phyloP scores from a whole-genome alignment of 176 grass and related monocot species.

The Rhynchospora tenuis region DNA sequence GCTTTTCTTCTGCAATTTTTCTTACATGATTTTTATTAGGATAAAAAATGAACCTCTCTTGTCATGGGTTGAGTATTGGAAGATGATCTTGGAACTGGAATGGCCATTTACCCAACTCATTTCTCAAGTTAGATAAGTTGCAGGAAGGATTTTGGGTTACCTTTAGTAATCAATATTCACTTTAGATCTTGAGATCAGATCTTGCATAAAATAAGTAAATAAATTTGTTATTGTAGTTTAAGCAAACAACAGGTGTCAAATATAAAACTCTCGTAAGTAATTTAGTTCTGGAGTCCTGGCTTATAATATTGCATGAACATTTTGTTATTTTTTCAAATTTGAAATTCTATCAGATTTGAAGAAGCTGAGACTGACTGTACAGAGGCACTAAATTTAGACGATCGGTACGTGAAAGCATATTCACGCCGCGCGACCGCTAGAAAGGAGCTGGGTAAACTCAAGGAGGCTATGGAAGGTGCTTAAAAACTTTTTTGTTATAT shows the following conservation, averaged over 20 bases:
- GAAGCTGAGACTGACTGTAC: conserved; percentile 81
- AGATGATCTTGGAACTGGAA: no score
- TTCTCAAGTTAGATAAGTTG: no score
- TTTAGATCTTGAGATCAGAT: background rate
- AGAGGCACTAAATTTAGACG: conserved; percentile 83
- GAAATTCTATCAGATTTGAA: conserved; percentile 48
- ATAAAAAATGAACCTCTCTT: no score
- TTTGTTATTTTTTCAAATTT: background rate
- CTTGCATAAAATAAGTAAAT: background rate
- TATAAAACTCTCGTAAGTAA: background rate
- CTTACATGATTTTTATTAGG: no score
- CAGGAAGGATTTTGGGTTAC: no score
- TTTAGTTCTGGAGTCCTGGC: background rate
- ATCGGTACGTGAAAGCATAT: conserved; percentile 93
- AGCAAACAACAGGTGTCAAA: background rate
- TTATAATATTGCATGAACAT: background rate
- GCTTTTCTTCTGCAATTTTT: background rate
- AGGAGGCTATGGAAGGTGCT: conserved; percentile 78
- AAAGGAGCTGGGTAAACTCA: conserved; percentile 74
- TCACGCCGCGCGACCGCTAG: conserved; percentile 80
- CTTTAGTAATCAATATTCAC: background rate
- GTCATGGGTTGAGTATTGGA: no score
- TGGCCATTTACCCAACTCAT: no score
- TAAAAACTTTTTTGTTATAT: background rate
- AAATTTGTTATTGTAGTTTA: no score